Conservation (phyloP, 768 basidiomycete genomes). For the Hericium coralloides region DNA sequence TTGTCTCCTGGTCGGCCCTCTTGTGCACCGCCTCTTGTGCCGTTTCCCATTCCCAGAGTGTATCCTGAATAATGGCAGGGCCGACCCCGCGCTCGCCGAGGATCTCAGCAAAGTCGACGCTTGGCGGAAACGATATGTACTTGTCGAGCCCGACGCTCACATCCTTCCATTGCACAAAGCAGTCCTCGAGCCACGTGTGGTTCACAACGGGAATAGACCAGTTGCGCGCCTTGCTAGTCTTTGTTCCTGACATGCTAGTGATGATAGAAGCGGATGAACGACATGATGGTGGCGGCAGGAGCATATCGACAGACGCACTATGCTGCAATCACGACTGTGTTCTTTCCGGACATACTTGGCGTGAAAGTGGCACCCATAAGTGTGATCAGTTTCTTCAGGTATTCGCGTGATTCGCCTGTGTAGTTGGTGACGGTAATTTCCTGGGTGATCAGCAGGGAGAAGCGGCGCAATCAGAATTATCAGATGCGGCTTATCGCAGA, state of each 20-base stretch:
- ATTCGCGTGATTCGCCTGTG: conserved; percentile 78
- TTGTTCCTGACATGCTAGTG: conserved; percentile 27
- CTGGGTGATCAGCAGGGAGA: conserved; percentile 25
- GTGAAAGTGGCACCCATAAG: conserved; percentile 76
- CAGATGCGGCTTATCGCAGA: background rate
- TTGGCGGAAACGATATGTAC: conserved; percentile 61
- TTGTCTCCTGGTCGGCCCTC: background rate
- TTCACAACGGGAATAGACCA: conserved; percentile 88
- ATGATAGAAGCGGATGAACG: background rate
- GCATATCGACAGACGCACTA: conserved; percentile 40
- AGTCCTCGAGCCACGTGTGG: conserved; percentile 89
- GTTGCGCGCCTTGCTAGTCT: conserved; percentile 61
- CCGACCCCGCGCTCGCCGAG: conserved; percentile 24
- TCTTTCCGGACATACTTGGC: conserved; percentile 67
- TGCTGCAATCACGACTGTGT: conserved; percentile 78
- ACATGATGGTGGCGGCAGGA: background rate
- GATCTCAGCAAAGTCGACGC: conserved; percentile 50
- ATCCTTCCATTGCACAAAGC: conserved; percentile 70
- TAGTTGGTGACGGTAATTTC: conserved; percentile 85
- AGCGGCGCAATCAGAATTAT: background rate
- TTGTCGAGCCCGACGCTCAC: conserved; percentile 55
- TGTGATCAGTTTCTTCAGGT: conserved; percentile 74
- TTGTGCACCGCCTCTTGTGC: conserved; percentile 1
- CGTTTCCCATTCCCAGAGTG: conserved; percentile 3
- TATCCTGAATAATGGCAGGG: conserved; percentile 11